phyloP scores from a whole-genome alignment of 768 basidiomycete genomes.

The Hypholoma sublateritium region DNA sequence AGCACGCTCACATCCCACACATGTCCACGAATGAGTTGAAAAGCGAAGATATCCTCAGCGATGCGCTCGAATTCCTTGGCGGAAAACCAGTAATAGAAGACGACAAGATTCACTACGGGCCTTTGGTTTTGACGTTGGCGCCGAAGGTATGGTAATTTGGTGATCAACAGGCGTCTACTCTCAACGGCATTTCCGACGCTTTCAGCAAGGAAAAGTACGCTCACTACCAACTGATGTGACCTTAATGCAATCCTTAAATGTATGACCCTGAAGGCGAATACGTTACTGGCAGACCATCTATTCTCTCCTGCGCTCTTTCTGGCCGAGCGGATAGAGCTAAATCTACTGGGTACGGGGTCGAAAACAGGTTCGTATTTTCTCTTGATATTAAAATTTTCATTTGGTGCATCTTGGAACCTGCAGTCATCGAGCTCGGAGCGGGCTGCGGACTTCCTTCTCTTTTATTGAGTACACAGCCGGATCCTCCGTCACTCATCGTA shows the following conservation, averaged over 20 bases:
- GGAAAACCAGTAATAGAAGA: slow-evolving; percentile 42
- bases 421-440: slow-evolving; percentile 73
- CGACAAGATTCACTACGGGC: slow-evolving; percentile 50
- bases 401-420: background rate
- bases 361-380: slow-evolving; percentile 38
- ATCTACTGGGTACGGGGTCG: slow-evolving; percentile 40
- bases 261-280: slow-evolving; percentile 51
- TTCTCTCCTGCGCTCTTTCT: slow-evolving; percentile 71
- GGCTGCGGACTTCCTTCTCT: slow-evolving; percentile 70
- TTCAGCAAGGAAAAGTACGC: slow-evolving; percentile 61
- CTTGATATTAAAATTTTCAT: background rate
- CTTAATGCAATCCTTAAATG: slow-evolving; percentile 9
- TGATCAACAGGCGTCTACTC: slow-evolving; percentile 1
- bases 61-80: slow-evolving; percentile 3
- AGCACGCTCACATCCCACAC: background rate
- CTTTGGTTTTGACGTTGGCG: slow-evolving; percentile 52
- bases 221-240: slow-evolving; percentile 4
- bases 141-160: slow-evolving; percentile 46
- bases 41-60: slow-evolving; percentile 5
- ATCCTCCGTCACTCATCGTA: slow-evolving; percentile 53
- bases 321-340: slow-evolving; percentile 63
- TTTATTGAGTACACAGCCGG: slow-evolving; percentile 44
- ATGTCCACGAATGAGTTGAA: background rate
- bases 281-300: slow-evolving; percentile 69
- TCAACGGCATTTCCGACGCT: background rate